Percentiles rank a stretch among this genome's conserved stretches.
Conservation (phyloP, 768 basidiomycete species). For the Heimioporus sp. region DNA sequence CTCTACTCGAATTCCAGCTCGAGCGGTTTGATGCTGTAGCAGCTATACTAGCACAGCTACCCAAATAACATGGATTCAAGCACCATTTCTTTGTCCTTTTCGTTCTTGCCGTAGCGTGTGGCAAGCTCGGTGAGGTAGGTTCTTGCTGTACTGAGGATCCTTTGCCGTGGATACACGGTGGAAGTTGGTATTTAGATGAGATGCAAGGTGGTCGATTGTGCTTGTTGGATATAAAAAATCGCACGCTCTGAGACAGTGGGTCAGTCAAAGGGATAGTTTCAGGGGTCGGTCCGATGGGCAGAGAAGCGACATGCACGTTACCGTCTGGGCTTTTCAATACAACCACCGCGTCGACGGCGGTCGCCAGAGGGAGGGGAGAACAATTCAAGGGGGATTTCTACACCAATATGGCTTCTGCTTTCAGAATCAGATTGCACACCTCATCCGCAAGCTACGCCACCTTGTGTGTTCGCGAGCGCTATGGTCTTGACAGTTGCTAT, state of each 20-base stretch:
- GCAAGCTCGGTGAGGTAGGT: slow-evolving; percentile 76
- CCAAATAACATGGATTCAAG: slow-evolving; percentile 72
- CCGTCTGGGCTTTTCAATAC: slow-evolving; percentile 17
- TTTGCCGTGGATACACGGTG: slow-evolving; percentile 64
- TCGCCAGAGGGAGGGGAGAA: slow-evolving; percentile 20
- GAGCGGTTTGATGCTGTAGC: slow-evolving; percentile 70
- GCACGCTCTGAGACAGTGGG: too few species aligned
- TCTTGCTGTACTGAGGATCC: slow-evolving; percentile 80
- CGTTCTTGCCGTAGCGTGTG: slow-evolving; percentile 71
- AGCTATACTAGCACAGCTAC: slow-evolving; percentile 83
- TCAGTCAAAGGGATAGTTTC: too few species aligned
- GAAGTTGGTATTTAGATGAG: slow-evolving; percentile 77
- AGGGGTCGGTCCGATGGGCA: slow-evolving; percentile 45
- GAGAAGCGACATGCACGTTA: slow-evolving; percentile 53
- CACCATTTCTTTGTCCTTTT: slow-evolving; percentile 70
- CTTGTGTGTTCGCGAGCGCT: slow-evolving; percentile 36
- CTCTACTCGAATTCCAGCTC: slow-evolving; percentile 79
- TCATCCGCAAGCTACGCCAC: slow-evolving; percentile 32
- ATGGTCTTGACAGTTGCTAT: slow-evolving; percentile 34
- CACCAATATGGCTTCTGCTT: slow-evolving; percentile 63
- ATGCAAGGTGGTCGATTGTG: slow-evolving; percentile 48
- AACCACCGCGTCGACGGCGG: slow-evolving; percentile 20
- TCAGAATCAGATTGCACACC: slow-evolving; percentile 60
- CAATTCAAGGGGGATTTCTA: too few species aligned
- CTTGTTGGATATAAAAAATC: too few species aligned